These are phyloP conservation scores for Globisporangium megalacanthum DNA, from an alignment of 352 stramenopile species.

Conservation along the genomic window DNA sequence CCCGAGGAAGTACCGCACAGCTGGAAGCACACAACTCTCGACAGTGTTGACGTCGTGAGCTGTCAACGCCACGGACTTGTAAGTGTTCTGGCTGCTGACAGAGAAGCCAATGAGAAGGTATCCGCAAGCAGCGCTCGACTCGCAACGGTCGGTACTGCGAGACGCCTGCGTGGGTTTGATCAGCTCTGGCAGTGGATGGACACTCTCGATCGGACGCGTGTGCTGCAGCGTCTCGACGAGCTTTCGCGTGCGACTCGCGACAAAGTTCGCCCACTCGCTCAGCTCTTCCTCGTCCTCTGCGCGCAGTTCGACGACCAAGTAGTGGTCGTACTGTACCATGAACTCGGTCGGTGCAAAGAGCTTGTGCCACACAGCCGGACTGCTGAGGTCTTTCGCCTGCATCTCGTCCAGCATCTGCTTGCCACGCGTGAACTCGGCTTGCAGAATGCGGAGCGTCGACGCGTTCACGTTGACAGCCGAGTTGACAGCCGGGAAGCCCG, in stretches of 20 bases:
- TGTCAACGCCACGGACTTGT: not conserved
- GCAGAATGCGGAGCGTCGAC: constrained; percentile 68
- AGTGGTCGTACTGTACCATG: constrained; percentile 80
- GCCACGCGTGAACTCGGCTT: constrained; percentile 69
- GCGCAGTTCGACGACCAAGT: constrained; percentile 59
- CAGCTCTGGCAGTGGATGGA: constrained; percentile 73
- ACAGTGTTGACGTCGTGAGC: constrained; percentile 23
- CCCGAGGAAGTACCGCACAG: constrained; percentile 73
- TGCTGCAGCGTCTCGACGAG: constrained; percentile 79
- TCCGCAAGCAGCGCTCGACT: constrained; percentile 18
- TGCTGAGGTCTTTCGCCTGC: constrained; percentile 48
- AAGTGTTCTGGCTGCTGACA: constrained; percentile 8
- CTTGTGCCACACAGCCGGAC: constrained; percentile 63
- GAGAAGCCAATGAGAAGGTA: constrained; percentile 77
- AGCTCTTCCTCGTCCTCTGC: constrained; percentile 53
- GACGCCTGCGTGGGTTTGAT: constrained; percentile 21
- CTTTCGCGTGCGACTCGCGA: constrained; percentile 77
- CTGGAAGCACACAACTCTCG: constrained; percentile 39
- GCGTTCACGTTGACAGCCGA: constrained; percentile 79
- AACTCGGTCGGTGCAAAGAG: constrained; percentile 76
- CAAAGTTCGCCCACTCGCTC: constrained; percentile 67
- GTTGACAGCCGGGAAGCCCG: constrained; percentile 79
- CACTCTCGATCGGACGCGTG: constrained; percentile 41
- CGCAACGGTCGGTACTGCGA: not conserved
- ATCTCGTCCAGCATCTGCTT: constrained; percentile 78